Conservation (phyloP, 192 early-diverging fungal genomes). For the Pilaira anomala region DNA sequence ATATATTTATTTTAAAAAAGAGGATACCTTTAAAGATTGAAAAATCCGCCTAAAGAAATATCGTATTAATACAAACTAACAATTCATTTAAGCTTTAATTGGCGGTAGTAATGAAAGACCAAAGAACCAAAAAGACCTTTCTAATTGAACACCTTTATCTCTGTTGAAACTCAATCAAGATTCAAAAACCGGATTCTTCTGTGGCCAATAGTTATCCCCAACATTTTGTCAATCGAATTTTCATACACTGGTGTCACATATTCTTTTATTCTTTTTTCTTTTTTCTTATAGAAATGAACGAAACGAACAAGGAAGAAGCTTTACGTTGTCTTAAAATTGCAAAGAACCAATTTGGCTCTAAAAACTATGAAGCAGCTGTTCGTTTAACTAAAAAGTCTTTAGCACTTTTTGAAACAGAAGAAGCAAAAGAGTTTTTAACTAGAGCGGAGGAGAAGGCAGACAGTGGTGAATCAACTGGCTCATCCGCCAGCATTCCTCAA, state of each 20-base stretch:
- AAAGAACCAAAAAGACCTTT: no score
- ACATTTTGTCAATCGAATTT: no score
- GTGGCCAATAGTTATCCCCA: no score
- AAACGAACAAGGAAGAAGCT: slow-evolving; percentile 89
- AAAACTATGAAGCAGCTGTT: slow-evolving; percentile 68
- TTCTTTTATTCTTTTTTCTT: background rate
- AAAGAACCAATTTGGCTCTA: slow-evolving; percentile 58
- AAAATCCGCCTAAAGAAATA: no score
- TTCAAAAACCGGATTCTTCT: no score
- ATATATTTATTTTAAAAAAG: no score
- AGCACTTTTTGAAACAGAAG: slow-evolving; percentile 69
- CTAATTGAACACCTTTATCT: no score
- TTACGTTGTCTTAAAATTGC: slow-evolving; percentile 73
- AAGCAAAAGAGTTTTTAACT: slow-evolving; percentile 57
- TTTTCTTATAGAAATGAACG: slow-evolving; percentile 43
- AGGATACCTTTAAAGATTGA: no score
- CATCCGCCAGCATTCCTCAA: slow-evolving; percentile 11
- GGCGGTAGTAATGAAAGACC: no score
- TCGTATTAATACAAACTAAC: no score
- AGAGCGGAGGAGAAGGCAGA: slow-evolving; percentile 33
- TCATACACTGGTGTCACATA: background rate
- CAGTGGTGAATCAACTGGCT: slow-evolving; percentile 25
- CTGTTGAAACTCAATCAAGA: no score
- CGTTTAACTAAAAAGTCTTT: slow-evolving; percentile 84
- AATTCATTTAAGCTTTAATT: no score